Percentiles rank a stretch among this genome's conserved stretches.
Evolutionary conservation across 257 asterid genomes (phyloP).

Genomic region (Petunia secreta): DNA sequence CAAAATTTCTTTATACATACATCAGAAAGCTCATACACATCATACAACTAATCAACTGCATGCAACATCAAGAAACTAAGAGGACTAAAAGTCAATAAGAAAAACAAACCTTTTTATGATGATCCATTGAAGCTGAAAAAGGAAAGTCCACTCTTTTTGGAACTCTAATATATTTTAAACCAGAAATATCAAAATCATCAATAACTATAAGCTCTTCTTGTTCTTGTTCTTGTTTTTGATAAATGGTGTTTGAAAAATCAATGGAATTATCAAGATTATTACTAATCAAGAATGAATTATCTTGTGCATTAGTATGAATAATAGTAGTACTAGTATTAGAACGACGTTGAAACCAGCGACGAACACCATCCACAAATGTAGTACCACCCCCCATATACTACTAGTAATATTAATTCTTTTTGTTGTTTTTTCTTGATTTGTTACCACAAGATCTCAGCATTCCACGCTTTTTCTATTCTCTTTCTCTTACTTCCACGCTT

Average conservation of each 20-base stretch:
- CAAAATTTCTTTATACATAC: too few species aligned
- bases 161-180: slow-evolving; percentile 62
- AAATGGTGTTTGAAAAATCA: neutral
- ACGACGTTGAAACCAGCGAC: slow-evolving; percentile 77
- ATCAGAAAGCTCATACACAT: too few species aligned
- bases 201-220: slow-evolving; percentile 42
- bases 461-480: slow-evolving; percentile 30
- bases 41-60: neutral
- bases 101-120: slow-evolving; percentile 63
- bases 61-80: slow-evolving; percentile 4
- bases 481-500: slow-evolving; percentile 25
- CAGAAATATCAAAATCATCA: slow-evolving; percentile 69
- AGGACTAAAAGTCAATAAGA: neutral
- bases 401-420: slow-evolving; percentile 25
- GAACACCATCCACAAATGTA: slow-evolving; percentile 88
- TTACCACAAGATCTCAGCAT: slow-evolving; percentile 47
- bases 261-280: slow-evolving; percentile 12
- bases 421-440: slow-evolving; percentile 36
- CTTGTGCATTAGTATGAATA: slow-evolving; percentile 35
- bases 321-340: slow-evolving; percentile 34
- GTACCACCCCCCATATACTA: slow-evolving; percentile 81
- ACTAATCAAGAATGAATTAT: slow-evolving; percentile 30
- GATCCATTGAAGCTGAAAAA: slow-evolving; percentile 62
- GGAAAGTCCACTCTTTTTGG: slow-evolving; percentile 66
- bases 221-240: slow-evolving; percentile 6